Conservation (phyloP, 2,329 filamentous ascomycete species). For the Cladosporium austrohemisphaericum region DNA sequence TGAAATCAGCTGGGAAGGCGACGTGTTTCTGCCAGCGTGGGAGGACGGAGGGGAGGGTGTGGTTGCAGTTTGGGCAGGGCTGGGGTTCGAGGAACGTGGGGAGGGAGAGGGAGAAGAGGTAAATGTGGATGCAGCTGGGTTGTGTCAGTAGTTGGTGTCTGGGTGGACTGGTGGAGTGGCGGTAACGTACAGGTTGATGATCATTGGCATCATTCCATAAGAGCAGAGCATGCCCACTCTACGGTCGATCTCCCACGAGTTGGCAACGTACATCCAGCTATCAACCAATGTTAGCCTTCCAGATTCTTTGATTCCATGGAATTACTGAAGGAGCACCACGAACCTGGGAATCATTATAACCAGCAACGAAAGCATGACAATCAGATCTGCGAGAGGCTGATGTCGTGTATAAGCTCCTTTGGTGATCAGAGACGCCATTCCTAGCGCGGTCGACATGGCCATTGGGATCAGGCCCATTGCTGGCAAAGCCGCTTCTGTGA, state of each 20-base stretch:
- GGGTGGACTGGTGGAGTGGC: neutral
- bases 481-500: conserved; percentile 7
- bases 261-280: no score
- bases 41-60: neutral
- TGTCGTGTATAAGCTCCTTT: neutral
- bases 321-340: no score
- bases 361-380: neutral
- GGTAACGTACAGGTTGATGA: conserved; percentile 21
- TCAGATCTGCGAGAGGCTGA: neutral
- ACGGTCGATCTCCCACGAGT: no score
- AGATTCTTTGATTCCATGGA: no score
- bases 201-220: conserved; percentile 21
- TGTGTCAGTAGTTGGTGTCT: neutral
- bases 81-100: neutral
- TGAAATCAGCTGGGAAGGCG: conserved; percentile 1
- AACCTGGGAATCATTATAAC: conserved; percentile 3
- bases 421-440: conserved; percentile 14
- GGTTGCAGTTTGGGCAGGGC: conserved; percentile 22
- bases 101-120: conserved; percentile 18
- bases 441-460: conserved; percentile 16
- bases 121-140: conserved; percentile 20
- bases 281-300: no score
- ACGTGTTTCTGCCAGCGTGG: conserved; percentile 5
- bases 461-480: conserved; percentile 22
- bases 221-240: conserved; percentile 19